Percentiles rank a stretch among this genome's conserved stretches.
Conservation (phyloP, 2,329 filamentous ascomycete species). For the Claviceps capensis region DNA sequence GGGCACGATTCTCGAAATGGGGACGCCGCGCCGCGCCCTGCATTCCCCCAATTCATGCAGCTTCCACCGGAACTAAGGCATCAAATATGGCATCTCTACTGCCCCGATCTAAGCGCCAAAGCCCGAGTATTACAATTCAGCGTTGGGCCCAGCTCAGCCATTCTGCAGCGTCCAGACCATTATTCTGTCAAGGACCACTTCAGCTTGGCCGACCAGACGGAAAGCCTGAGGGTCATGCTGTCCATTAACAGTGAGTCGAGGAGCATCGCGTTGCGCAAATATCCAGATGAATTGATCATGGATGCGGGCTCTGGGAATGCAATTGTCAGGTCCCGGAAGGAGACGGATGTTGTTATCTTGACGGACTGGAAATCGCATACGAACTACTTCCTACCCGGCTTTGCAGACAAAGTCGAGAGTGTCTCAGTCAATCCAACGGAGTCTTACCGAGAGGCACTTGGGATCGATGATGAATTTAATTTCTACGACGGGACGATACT, state of each 20-base stretch:
- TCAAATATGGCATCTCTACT: constrained; percentile 20
- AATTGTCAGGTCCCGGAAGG: constrained; percentile 16
- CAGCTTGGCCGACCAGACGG: constrained; percentile 16
- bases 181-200: constrained; percentile 11
- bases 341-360: constrained; percentile 19
- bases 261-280: constrained; percentile 15
- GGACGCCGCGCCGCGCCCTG: not conserved
- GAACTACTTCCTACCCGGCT: constrained; percentile 11
- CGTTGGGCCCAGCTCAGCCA: constrained; percentile 1
- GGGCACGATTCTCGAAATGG: not conserved
- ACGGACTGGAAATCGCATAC: constrained; percentile 3
- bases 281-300: constrained; percentile 20
- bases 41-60: constrained; percentile 13
- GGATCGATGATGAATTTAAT: not conserved
- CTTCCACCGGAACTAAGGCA: constrained; percentile 22
- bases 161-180: constrained; percentile 5
- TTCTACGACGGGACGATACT: not conserved
- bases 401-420: constrained; percentile 17
- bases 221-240: constrained; percentile 16
- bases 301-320: constrained; percentile 12
- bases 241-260: constrained; percentile 24
- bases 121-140: constrained; percentile 12
- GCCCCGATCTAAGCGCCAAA: constrained; percentile 13
- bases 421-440: constrained; percentile 12
- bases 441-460: not conserved